A percentile compares a stretch with the other conserved stretches of the same genome.
phyloP scores from a whole-genome alignment of 176 grass and related monocot genomes.

The Zoysia pacifica region DNA sequence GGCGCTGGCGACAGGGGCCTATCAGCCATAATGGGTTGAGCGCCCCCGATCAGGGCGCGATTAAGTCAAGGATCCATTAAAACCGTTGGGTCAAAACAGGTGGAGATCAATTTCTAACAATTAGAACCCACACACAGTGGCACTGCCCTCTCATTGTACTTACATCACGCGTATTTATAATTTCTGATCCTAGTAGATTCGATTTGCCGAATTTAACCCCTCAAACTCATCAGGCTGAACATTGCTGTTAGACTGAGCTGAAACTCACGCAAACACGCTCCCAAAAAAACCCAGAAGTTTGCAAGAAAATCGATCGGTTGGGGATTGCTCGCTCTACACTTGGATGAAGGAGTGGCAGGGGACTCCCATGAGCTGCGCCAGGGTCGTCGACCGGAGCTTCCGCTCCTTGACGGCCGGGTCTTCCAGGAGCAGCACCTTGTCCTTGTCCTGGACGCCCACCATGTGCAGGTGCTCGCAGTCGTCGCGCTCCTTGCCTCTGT shows the following conservation, averaged over 20 bases:
- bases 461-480: slow-evolving; percentile 88
- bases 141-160: not conserved
- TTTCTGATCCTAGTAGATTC: slow-evolving; percentile 9
- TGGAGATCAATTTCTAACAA: too few species aligned
- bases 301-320: too few species aligned
- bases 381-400: slow-evolving; percentile 71
- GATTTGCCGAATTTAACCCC: slow-evolving; percentile 20
- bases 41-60: too few species aligned
- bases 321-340: slow-evolving; percentile 30
- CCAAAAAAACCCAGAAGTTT: too few species aligned
- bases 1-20: too few species aligned
- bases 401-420: slow-evolving; percentile 89
- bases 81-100: too few species aligned
- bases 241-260: slow-evolving; percentile 32
- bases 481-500: slow-evolving; percentile 80
- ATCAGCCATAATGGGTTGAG: too few species aligned
- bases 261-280: not conserved
- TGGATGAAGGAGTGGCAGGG: slow-evolving; percentile 64
- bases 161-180: not conserved
- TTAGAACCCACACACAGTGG: not conserved
- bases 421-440: slow-evolving; percentile 88
- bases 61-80: too few species aligned
- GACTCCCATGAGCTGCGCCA: slow-evolving; percentile 76
- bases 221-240: slow-evolving; percentile 29
- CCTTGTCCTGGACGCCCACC: slow-evolving; percentile 75